Evolutionary conservation across 2,329 filamentous ascomycete species (phyloP).

Genomic region (Rhynchosporium secalis): DNA sequence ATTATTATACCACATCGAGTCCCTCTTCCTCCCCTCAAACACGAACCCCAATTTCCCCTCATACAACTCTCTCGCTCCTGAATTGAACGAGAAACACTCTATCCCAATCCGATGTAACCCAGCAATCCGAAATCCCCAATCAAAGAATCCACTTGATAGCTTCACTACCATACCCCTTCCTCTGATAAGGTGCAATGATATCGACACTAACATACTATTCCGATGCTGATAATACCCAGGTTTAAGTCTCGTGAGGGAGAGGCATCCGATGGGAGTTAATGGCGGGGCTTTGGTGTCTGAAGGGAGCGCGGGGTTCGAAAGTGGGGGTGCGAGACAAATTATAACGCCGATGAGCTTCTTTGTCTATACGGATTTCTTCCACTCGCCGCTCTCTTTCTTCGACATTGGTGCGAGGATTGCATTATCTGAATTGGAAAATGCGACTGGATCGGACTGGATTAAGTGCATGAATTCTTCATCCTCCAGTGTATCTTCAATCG

Average conservation of each 20-base stretch:
- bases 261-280: slow-evolving; percentile 6
- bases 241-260: neutral
- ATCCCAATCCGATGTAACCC: slow-evolving; percentile 43
- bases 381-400: neutral
- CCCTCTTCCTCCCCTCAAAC: slow-evolving; percentile 40
- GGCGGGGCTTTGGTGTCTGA: neutral
- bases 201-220: slow-evolving; percentile 42
- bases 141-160: slow-evolving; percentile 42
- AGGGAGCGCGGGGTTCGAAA: neutral
- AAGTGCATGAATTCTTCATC: slow-evolving; percentile 39
- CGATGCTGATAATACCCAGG: slow-evolving; percentile 43
- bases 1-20: slow-evolving; percentile 41
- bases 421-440: slow-evolving; percentile 25
- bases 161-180: slow-evolving; percentile 43
- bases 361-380: slow-evolving; percentile 28
- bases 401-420: neutral
- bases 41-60: slow-evolving; percentile 40
- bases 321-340: slow-evolving; percentile 40
- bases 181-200: slow-evolving; percentile 36
- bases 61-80: slow-evolving; percentile 40
- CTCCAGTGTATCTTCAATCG: slow-evolving; percentile 40
- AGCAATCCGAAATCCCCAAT: slow-evolving; percentile 41
- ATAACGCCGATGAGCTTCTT: slow-evolving; percentile 41
- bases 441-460: slow-evolving; percentile 39
- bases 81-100: slow-evolving; percentile 40